These are phyloP conservation scores for Mycena vulgaris DNA, from an alignment of 768 basidiomycete genomes.

Conservation along the genomic window DNA sequence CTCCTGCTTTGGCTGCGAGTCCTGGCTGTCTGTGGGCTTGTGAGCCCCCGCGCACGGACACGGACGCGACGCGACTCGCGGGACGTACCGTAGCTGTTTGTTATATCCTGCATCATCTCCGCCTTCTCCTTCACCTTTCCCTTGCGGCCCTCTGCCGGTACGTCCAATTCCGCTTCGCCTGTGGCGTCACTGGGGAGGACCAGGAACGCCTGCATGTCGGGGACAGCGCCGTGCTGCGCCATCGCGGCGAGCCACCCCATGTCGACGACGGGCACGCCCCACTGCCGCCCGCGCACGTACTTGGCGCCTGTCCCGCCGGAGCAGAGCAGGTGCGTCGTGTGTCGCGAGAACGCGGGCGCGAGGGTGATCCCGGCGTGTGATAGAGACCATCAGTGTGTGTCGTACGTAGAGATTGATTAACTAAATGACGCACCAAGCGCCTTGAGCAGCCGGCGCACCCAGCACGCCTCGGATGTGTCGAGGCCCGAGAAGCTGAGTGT, in stretches of 20 bases:
- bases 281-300: slow-evolving; percentile 83
- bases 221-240: neutral
- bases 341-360: slow-evolving; percentile 65
- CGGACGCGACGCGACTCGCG: neutral
- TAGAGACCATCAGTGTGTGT: neutral
- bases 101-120: slow-evolving; percentile 59
- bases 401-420: neutral
- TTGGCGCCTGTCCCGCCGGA: slow-evolving; percentile 80
- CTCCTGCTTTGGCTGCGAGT: slow-evolving; percentile 5
- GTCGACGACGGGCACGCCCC: slow-evolving; percentile 75
- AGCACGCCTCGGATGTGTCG: slow-evolving; percentile 76
- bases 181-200: neutral
- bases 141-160: neutral
- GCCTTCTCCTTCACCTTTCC: slow-evolving; percentile 48
- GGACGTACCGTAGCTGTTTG: slow-evolving; percentile 55
- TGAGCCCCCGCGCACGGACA: neutral
- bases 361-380: neutral
- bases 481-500: slow-evolving; percentile 83
- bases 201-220: neutral
- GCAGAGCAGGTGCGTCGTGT: slow-evolving; percentile 87
- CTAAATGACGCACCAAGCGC: slow-evolving; percentile 63
- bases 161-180: slow-evolving; percentile 12
- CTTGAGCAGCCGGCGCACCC: slow-evolving; percentile 75
- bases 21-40: slow-evolving; percentile 16
- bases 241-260: neutral